Evolutionary conservation across 2,329 filamentous ascomycete species (phyloP).

Genomic region (Endothia cerciana): DNA sequence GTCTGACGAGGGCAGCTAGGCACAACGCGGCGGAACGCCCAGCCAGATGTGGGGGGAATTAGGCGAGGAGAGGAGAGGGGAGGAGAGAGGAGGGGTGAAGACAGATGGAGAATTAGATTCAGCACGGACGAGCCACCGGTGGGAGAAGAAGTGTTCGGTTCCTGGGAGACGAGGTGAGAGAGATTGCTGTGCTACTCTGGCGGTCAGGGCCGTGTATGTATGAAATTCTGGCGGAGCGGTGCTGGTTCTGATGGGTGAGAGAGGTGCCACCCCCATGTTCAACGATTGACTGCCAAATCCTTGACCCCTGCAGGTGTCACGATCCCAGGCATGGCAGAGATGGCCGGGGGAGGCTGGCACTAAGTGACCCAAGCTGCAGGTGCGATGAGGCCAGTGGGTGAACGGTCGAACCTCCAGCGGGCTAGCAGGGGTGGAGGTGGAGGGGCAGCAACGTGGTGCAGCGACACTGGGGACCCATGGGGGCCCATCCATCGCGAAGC

Average conservation of each 20-base stretch:
- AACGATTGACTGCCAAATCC: not conserved
- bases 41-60: not conserved
- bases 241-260: not conserved
- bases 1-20: not conserved
- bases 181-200: slow-evolving; percentile 8
- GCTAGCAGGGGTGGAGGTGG: slow-evolving; percentile 12
- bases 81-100: not conserved
- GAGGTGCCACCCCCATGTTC: not conserved
- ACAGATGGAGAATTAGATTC: not conserved
- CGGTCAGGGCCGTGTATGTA: slow-evolving; percentile 7
- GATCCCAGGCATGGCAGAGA: not conserved
- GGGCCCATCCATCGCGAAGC: not conserved
- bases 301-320: slow-evolving; percentile 12
- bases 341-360: slow-evolving; percentile 6
- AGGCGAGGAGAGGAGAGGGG: not conserved
- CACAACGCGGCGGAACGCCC: not conserved
- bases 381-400: not conserved
- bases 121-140: slow-evolving; percentile 4
- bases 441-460: slow-evolving; percentile 20
- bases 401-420: not conserved
- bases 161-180: not conserved
- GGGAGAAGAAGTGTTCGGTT: not conserved
- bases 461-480: slow-evolving; percentile 7
- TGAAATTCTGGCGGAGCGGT: slow-evolving; percentile 4
- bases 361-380: slow-evolving; percentile 5